Conservation (phyloP, 1,284 basidiomycete genomes). For the Trametes sp. region DNA sequence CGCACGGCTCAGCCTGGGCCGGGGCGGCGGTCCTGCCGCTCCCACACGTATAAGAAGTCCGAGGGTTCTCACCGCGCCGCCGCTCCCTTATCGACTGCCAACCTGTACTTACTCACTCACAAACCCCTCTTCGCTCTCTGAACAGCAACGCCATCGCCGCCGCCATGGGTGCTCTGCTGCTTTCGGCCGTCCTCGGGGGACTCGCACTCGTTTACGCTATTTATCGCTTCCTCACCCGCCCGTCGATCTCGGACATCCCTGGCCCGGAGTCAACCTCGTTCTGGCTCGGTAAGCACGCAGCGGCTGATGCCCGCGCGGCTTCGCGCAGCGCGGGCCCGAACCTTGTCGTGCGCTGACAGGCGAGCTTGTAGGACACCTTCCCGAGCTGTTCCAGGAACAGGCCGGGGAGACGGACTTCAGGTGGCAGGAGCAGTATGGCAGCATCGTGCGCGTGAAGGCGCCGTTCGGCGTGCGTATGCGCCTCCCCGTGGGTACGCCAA, state of each 20-base stretch:
- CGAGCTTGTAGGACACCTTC: slow-evolving; percentile 52
- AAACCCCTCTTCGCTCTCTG: neutral
- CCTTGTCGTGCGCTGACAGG: neutral
- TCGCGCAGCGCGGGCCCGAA: neutral
- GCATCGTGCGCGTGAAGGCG: slow-evolving; percentile 57
- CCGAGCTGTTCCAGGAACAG: slow-evolving; percentile 57
- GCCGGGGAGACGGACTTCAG: slow-evolving; percentile 59
- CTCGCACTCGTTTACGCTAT: slow-evolving; percentile 27
- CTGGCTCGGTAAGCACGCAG: slow-evolving; percentile 32
- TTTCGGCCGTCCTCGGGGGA: slow-evolving; percentile 21
- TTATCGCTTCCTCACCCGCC: slow-evolving; percentile 29
- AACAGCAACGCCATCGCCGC: neutral
- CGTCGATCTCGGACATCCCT: slow-evolving; percentile 35
- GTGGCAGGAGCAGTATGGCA: slow-evolving; percentile 56
- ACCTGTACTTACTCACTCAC: neutral
- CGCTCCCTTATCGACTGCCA: slow-evolving; percentile 19
- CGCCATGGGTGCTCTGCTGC: slow-evolving; percentile 25
- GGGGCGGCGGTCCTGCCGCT: slow-evolving; percentile 20
- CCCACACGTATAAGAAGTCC: slow-evolving; percentile 28
- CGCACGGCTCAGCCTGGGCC: slow-evolving; percentile 3
- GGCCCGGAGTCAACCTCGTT: slow-evolving; percentile 41
- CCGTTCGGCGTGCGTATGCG: slow-evolving; percentile 53
- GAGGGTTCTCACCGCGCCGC: slow-evolving; percentile 11
- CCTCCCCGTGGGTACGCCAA: neutral
- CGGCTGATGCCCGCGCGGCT: neutral